These are phyloP conservation scores for Plasmodium adleri DNA, from an alignment of 169 alveolate genomes.

Conservation along the genomic window DNA sequence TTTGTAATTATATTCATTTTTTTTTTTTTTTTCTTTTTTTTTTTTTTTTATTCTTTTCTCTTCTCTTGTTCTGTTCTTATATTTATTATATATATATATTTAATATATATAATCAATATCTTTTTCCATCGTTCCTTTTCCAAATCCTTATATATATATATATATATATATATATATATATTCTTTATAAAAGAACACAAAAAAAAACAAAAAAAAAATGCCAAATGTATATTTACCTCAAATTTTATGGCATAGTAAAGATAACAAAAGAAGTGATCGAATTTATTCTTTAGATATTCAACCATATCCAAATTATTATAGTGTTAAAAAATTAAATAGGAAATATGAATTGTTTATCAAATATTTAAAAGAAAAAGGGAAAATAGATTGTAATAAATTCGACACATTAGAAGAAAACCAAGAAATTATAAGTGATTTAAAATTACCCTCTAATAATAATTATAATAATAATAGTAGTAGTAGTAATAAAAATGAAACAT, in stretches of 20 bases:
- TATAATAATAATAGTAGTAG: conserved; percentile 3
- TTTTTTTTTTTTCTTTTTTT: conserved; percentile 4
- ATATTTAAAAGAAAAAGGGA: conserved; percentile 53
- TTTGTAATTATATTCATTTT: background rate
- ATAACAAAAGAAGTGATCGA: conserved; percentile 91
- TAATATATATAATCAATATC: background rate
- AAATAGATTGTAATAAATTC: conserved; percentile 9
- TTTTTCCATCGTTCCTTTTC: conserved; percentile 5
- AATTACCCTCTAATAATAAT: conserved; percentile 18
- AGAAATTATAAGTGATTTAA: background rate
- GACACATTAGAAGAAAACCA: conserved; percentile 11
- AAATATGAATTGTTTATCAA: conserved; percentile 62
- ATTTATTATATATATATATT: background rate
- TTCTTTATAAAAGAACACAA: too few relatives aligned
- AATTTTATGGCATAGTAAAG: conserved; percentile 93
- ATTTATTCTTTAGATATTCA: conserved; percentile 92
- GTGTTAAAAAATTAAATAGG: conserved; percentile 41
- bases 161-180: too few relatives aligned
- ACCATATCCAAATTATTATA: conserved; percentile 84
- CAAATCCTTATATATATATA: background rate
- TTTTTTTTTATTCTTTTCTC: conserved; percentile 25
- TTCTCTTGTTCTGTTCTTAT: conserved; percentile 12
- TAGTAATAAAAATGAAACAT: background rate
- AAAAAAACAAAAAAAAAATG: conserved; percentile 75
- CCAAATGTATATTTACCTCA: conserved; percentile 91